A percentile compares a stretch with the other conserved stretches of the same genome.
Conservation (phyloP, 768 basidiomycete species). For the Trametes elegans region DNA sequence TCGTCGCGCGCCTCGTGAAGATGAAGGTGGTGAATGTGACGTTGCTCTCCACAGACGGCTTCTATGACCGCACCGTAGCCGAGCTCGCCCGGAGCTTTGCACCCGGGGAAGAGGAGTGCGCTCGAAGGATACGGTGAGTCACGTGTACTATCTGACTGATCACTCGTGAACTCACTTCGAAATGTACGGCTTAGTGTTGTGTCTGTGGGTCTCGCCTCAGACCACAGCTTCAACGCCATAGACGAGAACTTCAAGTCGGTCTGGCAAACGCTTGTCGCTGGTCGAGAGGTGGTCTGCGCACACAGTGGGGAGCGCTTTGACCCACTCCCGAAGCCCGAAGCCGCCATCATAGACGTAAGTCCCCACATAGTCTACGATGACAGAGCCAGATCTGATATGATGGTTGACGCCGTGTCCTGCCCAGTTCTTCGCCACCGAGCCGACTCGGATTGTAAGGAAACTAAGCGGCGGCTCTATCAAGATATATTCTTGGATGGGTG, state of each 20-base stretch:
- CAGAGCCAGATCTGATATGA: background rate
- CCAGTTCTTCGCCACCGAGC: slow-evolving; percentile 4
- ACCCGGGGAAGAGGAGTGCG: background rate
- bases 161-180: background rate
- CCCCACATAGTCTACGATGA: background rate
- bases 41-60: slow-evolving; percentile 1
- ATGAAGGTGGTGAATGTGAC: slow-evolving; percentile 10
- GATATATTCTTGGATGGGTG: slow-evolving; percentile 13
- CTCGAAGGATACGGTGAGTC: slow-evolving; percentile 2
- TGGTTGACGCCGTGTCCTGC: background rate
- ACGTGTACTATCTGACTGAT: no score
- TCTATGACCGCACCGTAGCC: slow-evolving; percentile 4
- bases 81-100: slow-evolving; percentile 15
- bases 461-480: slow-evolving; percentile 15
- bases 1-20: slow-evolving; percentile 14
- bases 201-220: background rate
- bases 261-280: slow-evolving; percentile 10
- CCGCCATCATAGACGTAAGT: slow-evolving; percentile 20
- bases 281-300: slow-evolving; percentile 2
- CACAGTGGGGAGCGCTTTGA: background rate
- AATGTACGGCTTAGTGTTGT: slow-evolving; percentile 4
- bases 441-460: background rate
- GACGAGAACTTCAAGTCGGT: slow-evolving; percentile 12
- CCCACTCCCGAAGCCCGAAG: slow-evolving; percentile 9
- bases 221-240: background rate